Conservation (phyloP, 257 asterid genomes). For the Mentha longifolia region DNA sequence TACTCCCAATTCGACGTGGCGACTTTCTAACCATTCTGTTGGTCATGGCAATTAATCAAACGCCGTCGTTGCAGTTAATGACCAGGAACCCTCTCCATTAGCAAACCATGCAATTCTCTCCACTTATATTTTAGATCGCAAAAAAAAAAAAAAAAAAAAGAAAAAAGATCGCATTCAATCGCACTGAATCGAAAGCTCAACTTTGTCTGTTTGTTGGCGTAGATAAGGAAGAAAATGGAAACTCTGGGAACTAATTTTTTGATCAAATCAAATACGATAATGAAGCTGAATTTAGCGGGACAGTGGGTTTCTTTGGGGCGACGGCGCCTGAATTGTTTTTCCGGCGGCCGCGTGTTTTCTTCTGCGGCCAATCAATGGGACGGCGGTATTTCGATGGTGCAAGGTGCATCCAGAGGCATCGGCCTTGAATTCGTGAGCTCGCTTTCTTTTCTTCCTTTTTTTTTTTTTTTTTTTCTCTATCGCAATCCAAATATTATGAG, state of each 20-base stretch:
- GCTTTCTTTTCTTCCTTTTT: not conserved
- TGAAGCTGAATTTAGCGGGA: slow-evolving; percentile 50
- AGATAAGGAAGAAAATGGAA: slow-evolving; percentile 32
- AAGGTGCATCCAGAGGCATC: slow-evolving; percentile 99
- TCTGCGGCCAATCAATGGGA: slow-evolving; percentile 46
- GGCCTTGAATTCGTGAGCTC: slow-evolving; percentile 91
- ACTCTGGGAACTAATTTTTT: slow-evolving; percentile 21
- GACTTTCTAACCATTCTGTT: slow-evolving; percentile 14
- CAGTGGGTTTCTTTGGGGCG: slow-evolving; percentile 40
- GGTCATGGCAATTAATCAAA: not conserved
- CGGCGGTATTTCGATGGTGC: slow-evolving; percentile 87
- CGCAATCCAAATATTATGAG: not conserved
- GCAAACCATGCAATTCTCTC: slow-evolving; percentile 34
- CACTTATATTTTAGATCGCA: slow-evolving; percentile 11
- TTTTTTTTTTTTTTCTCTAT: slow-evolving; percentile 4
- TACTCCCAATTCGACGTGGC: slow-evolving; percentile 38
- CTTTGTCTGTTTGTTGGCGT: not conserved
- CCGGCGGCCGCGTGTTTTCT: slow-evolving; percentile 44
- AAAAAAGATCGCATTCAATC: not conserved
- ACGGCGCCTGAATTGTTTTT: slow-evolving; percentile 36
- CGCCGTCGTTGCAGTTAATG: slow-evolving; percentile 21
- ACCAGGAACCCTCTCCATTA: slow-evolving; percentile 24
- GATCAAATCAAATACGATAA: slow-evolving; percentile 30
- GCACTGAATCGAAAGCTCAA: not conserved
- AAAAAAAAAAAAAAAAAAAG: too few species aligned